A percentile compares a stretch with the other conserved stretches of the same genome.
phyloP scores from a whole-genome alignment of 768 basidiomycete genomes.

The Candolleomyces efflorescens region DNA sequence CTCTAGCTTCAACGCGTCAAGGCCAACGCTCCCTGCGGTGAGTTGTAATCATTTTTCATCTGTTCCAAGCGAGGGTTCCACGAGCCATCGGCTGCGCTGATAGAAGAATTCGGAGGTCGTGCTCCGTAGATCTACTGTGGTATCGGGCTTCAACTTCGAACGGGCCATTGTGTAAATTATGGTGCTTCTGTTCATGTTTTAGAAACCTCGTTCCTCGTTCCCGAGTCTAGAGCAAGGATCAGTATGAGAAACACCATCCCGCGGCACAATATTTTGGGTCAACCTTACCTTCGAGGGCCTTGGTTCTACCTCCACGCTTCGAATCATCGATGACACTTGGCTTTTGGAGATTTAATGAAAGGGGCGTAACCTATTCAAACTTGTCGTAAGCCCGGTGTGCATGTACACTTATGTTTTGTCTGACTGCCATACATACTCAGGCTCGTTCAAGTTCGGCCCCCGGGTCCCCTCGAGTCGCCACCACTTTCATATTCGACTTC shows the following conservation, averaged over 20 bases:
- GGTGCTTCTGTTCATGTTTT: neutral
- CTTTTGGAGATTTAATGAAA: too few species aligned
- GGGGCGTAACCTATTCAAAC: too few species aligned
- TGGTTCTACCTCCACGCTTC: neutral
- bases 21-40: too few species aligned
- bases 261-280: neutral
- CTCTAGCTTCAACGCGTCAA: too few species aligned
- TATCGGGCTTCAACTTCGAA: neutral
- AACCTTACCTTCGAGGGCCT: neutral
- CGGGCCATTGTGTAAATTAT: neutral
- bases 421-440: too few species aligned
- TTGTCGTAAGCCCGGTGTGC: too few species aligned
- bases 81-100: conserved; percentile 5
- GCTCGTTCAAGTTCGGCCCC: too few species aligned
- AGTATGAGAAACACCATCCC: neutral
- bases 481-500: too few species aligned
- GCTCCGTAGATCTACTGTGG: neutral
- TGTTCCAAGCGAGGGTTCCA: neutral
- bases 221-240: neutral
- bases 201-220: neutral
- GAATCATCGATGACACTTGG: neutral
- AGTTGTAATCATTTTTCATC: too few species aligned
- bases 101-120: neutral
- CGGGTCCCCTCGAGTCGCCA: too few species aligned
- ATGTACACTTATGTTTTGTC: too few species aligned